Evolutionary conservation across 1,284 basidiomycete species (phyloP).

Genomic region (Cronartium quercuum): DNA sequence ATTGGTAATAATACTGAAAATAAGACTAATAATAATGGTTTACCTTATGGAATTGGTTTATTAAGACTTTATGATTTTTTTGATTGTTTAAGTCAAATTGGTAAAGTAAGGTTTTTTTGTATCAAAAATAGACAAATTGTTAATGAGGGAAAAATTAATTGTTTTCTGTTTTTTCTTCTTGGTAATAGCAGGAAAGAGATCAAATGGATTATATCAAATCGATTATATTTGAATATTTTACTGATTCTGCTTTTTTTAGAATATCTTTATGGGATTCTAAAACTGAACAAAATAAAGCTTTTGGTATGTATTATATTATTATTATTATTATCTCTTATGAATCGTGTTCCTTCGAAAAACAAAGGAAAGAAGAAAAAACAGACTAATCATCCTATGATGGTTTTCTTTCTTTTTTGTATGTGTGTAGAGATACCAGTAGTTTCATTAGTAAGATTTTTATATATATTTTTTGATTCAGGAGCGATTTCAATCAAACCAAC

Average conservation of each 20-base stretch:
- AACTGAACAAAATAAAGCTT: conserved; percentile 23
- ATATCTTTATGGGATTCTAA: conserved; percentile 34
- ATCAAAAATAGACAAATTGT: too few species aligned
- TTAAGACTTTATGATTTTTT: conserved; percentile 32
- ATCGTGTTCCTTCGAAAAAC: neutral
- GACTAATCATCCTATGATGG: neutral
- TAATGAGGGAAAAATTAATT: too few species aligned
- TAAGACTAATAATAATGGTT: too few species aligned
- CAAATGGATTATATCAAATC: conserved; percentile 15
- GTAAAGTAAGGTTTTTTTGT: conserved; percentile 3
- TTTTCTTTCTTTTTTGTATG: neutral
- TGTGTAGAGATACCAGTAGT: conserved; percentile 26
- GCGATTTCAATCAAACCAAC: conserved; percentile 18
- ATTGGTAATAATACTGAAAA: too few species aligned
- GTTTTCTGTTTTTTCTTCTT: neutral
- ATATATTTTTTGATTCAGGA: conserved; percentile 28
- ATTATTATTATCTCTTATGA: neutral
- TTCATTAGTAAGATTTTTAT: conserved; percentile 22
- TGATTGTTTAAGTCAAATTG: conserved; percentile 12
- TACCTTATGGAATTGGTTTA: conserved; percentile 21
- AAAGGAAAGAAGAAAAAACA: neutral
- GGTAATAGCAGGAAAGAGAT: conserved; percentile 9
- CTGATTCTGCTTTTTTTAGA: conserved; percentile 26
- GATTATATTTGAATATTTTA: conserved; percentile 23
- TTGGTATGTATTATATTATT: conserved; percentile 15